Conservation (phyloP, 2,329 filamentous ascomycete genomes). For the Sordariomycetes sp. region DNA sequence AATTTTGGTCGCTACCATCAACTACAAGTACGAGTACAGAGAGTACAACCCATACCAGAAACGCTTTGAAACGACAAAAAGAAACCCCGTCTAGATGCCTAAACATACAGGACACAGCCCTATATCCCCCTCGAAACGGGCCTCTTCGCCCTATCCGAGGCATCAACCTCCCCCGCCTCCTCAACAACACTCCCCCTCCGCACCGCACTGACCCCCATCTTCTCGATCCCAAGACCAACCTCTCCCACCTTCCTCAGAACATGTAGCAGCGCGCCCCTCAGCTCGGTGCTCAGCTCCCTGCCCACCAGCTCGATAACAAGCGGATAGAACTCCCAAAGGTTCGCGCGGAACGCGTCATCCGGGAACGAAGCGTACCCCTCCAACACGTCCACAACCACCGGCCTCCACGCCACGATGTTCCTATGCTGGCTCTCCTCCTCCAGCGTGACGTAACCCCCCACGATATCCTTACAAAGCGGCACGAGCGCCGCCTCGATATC, state of each 20-base stretch:
- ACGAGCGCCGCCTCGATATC: slow-evolving; percentile 88
- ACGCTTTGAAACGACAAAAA: no score
- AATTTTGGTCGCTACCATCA: no score
- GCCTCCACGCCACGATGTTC: slow-evolving; percentile 94
- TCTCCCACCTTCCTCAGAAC: slow-evolving; percentile 77
- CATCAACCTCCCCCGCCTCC: slow-evolving; percentile 15
- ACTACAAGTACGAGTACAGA: no score
- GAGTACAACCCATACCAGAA: no score
- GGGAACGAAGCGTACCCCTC: slow-evolving; percentile 87
- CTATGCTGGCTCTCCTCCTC: slow-evolving; percentile 95
- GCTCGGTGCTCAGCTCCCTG: slow-evolving; percentile 68
- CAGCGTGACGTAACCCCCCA: slow-evolving; percentile 69
- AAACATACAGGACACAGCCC: not conserved
- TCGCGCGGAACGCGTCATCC: slow-evolving; percentile 61
- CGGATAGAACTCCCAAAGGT: slow-evolving; percentile 77
- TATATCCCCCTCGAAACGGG: not conserved
- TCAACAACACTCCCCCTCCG: slow-evolving; percentile 24
- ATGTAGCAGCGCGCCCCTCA: slow-evolving; percentile 64
- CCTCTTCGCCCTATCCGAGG: slow-evolving; percentile 13
- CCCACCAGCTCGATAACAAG: slow-evolving; percentile 69
- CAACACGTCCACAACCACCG: slow-evolving; percentile 91
- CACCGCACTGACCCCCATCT: slow-evolving; percentile 22
- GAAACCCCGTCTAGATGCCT: no score
- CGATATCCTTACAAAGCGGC: slow-evolving; percentile 89
- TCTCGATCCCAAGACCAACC: slow-evolving; percentile 45